Base-by-base conservation (phyloP, 2,329 filamentous ascomycete species). In the Fusarium tupiense region DNA sequence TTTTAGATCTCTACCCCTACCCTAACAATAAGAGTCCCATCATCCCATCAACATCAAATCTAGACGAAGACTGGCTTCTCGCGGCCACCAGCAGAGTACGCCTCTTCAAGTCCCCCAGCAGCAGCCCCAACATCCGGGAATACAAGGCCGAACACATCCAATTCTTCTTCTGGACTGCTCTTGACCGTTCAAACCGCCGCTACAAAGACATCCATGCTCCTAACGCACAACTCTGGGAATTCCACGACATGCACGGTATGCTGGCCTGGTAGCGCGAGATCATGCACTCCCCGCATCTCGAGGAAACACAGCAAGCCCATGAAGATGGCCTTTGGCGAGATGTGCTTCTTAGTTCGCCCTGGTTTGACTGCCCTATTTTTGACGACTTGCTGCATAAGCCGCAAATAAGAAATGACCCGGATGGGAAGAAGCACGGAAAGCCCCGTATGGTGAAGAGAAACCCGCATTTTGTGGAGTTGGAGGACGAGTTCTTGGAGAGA, bases 231-330 rank as follows among this genome's bases (percentile, higher is more conserved):
- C 61, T 49, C 24, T 72, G 69, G 69, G 26, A 58, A 8, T 22
- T 26, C 5, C 29, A 49, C 17, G 66, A 73, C 3, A 58, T 73
- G 53, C 16, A 3, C 14, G 57, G 57, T 16, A 73, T 73, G 77
- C 69, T 81, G 46, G 59, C 67, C 64, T 81, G 77, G 79, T 81
- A 79, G 70, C 79, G 79, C 61, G 69, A 76, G 44, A 77, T 74
- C 59, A 57, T 77, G 54, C 57, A 70, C 40, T 60, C 50, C 20
- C 50, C 69, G 14, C 69, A 64, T 31, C 67, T 61, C 29, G 53
- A 73, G 11, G 67, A 76, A n/a, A 67, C 72, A 37, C 38, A 69
- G 14, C 64, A 73, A 24, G 77, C 73, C 20, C 74, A 77, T 41
- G 50, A 61, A 17, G 77, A 80, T 29, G 77, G 79, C 33, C 59